Evolutionary conservation across 345 rosid genomes (phyloP), one percentile per base, ranked within the genome.

Genomic region (Passiflora organensis): DNA sequence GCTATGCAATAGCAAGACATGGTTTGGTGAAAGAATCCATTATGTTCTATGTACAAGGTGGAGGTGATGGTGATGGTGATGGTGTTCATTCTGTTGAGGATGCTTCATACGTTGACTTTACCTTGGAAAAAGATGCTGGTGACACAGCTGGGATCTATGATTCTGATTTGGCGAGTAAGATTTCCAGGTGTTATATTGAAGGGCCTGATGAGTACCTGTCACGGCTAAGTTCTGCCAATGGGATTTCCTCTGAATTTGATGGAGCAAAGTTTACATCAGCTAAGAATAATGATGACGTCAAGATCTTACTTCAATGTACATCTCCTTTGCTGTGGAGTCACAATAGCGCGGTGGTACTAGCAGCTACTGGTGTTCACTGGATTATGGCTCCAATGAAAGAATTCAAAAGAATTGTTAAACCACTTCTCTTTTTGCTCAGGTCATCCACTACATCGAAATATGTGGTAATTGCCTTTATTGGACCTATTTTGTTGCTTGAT

Each of bases 301-400:
- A 82, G 82, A 69, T 86, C 65, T 77, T 93, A 64, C 86, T 89
- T 66, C 83, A 76, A 60, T 81, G 95, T 76, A 84, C 96, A n/a
- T 81, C 84, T 32, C 99, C 99, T 23, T 74, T 93, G 82, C 62
- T 93, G 43, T 84, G 96, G 96, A 86, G 94, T 71, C 76, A 84
- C 73, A 89, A 89, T 51, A 89, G 95, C 73, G 96, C 95, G 18
- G 96, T 93, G 56, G 89, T 86, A 43, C 80, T 93, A 62, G 95
- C 95, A 53, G 84, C 95, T 53, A 91, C 94, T 68, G 86, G 94
- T 39, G 91, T 89, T 66, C 96, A 93, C 66, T 93, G 96, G 99
- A 73, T 93, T 63, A 86, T 89, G 96, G 87, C 87, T 5, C 83
- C 96, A 24, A 56, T 53, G 48, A 91, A 86, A 68, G 85, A 88